Conservation (phyloP, 371 early-diverging fungal species). For the Blakeslea trispora region DNA sequence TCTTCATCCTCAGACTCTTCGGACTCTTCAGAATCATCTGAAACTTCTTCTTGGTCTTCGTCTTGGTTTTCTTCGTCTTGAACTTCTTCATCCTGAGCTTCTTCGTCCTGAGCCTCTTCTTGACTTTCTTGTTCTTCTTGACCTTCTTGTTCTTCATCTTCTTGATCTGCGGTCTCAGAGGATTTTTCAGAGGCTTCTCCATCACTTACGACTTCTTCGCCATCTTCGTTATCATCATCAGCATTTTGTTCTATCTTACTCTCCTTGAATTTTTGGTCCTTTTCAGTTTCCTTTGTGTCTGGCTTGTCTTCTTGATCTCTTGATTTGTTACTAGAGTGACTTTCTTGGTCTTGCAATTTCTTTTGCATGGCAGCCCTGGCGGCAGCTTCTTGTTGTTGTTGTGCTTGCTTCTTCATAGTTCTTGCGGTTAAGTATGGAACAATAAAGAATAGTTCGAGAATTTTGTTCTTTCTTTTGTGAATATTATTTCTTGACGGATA, state of each 20-base stretch:
- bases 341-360: conserved; percentile 7
- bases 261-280: not conserved
- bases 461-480: conserved; percentile 3
- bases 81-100: not conserved
- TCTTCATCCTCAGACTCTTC: conserved; percentile 13
- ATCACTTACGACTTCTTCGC: not conserved
- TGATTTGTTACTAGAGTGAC: not conserved
- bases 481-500: not conserved
- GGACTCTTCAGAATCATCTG: conserved; percentile 9
- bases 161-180: conserved; percentile 1
- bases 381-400: conserved; percentile 14
- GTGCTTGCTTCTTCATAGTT: conserved; percentile 24
- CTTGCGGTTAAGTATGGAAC: conserved; percentile 22
- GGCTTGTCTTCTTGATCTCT: not conserved
- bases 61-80: conserved; percentile 4
- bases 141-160: not conserved
- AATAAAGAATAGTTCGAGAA: conserved; percentile 27
- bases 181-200: too few relatives aligned
- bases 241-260: not conserved
- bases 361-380: conserved; percentile 5
- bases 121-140: conserved; percentile 3
- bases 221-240: not conserved
- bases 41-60: conserved; percentile 9
- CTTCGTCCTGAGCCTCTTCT: conserved; percentile 2
- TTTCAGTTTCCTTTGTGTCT: not conserved